Base-by-base conservation (phyloP, 805 yeast genomes). In the Metschnikowia drakensbergensis region DNA sequence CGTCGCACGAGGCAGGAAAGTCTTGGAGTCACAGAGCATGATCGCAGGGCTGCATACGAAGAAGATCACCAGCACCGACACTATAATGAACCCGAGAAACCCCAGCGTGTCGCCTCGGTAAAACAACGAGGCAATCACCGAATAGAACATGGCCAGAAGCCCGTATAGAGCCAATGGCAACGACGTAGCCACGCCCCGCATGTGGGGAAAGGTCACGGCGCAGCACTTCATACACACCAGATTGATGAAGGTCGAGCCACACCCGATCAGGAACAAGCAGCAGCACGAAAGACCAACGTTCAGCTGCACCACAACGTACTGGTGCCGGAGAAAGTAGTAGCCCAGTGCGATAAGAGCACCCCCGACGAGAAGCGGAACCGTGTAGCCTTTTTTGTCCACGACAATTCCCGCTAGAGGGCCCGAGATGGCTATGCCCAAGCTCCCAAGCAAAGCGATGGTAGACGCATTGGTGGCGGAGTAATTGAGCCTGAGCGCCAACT, bases 101-200 rank as follows among this genome's bases (percentile, higher is more conserved):
- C 70, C 74, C 13, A 74, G 72, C 0, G 89, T 83, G 50, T 81
- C 79, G 3, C 84, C 83, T 0, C 84, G 79, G 51, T 67, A 81
- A 48, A 81, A 69, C 11, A 70, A 54, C 8, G 79, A 66, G 1
- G 83, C 84, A 23, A 81, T 57, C 1, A 76, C 69, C 1, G 90
- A 83, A 60, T 79, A 83, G 44, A 83, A 74, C 57, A 84, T 74
- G 3, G 94, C 94, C 61, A 86, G 80, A 11, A 84, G 72, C 0
- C 95, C 95, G 62, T 83, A 85, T 39, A 85, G 76, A 1, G 91
- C 83, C 62, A 86, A 74, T 2, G 92, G 90, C 38, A 86, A 71
- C 0, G 89, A 80, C 0, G 94, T 83, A 3, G 94, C 91, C 7
- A 85, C 71, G 2, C 94, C 95, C 47, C 88, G 66, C 34, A 77